Conservation (phyloP, 2,329 filamentous ascomycete genomes). For the Blumeria graminis region DNA sequence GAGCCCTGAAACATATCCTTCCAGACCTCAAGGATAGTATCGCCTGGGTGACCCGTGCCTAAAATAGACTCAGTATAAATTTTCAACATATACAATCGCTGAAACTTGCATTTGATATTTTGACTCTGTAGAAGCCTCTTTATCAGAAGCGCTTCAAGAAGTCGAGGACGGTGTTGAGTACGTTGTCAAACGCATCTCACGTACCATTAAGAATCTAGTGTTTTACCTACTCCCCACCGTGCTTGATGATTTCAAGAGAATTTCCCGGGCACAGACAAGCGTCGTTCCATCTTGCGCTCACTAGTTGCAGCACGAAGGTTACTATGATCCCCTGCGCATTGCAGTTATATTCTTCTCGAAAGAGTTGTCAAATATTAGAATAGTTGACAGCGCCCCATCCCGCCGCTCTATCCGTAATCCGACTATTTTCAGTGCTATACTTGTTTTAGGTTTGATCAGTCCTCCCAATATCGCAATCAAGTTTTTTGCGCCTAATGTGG, state of each 20-base stretch:
- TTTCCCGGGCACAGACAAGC: not conserved
- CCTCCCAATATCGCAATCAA: not conserved
- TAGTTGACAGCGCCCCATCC: not conserved
- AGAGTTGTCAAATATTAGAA: not conserved
- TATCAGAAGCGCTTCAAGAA: too few relatives aligned
- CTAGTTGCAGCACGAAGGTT: not conserved
- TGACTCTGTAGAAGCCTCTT: too few relatives aligned
- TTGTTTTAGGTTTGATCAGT: not conserved
- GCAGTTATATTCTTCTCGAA: not conserved
- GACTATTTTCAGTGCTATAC: not conserved
- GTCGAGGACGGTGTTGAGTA: too few relatives aligned
- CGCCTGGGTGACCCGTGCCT: not conserved
- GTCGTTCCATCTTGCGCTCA: not conserved
- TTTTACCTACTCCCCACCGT: too few relatives aligned
- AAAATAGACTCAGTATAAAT: not conserved
- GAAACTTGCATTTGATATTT: too few relatives aligned
- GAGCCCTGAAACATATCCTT: too few relatives aligned
- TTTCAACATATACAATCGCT: not conserved
- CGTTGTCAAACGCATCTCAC: too few relatives aligned
- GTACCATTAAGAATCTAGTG: too few relatives aligned
- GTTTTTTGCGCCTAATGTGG: not conserved
- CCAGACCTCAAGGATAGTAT: not conserved
- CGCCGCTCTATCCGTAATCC: too few relatives aligned
- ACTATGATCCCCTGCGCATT: too few relatives aligned
- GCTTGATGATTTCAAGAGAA: too few relatives aligned